Evolutionary conservation across 352 stramenopile species (phyloP).

Genomic region (Aphanomyces euteiches): DNA sequence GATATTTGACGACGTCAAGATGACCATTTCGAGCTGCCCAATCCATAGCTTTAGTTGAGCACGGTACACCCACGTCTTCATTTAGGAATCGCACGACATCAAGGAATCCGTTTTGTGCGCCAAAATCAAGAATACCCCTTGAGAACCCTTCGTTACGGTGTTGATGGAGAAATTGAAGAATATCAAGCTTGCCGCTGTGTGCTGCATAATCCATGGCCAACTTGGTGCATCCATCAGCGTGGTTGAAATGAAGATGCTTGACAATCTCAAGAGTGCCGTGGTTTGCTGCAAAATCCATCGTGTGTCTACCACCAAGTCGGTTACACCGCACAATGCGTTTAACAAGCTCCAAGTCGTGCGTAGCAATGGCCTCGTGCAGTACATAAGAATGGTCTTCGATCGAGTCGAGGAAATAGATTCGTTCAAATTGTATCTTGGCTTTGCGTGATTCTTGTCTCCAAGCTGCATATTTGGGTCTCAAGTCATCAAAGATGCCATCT

Average conservation of each 20-base stretch:
- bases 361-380: not conserved
- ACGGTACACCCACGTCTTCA: not conserved
- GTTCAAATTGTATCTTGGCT: not conserved
- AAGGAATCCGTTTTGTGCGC: conserved; percentile 36
- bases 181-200: conserved; percentile 39
- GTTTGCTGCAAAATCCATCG: not conserved
- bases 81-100: conserved; percentile 24
- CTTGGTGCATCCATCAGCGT: conserved; percentile 37
- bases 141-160: conserved; percentile 43
- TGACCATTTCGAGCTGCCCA: conserved; percentile 22
- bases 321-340: not conserved
- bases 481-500: not conserved
- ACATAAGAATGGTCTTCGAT: not conserved
- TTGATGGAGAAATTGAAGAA: conserved; percentile 47
- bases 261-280: not conserved
- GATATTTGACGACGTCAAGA: conserved; percentile 6
- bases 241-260: not conserved
- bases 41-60: conserved; percentile 19
- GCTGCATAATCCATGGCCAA: conserved; percentile 47
- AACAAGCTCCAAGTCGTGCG: not conserved
- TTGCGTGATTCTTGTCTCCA: not conserved
- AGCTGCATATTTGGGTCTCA: not conserved
- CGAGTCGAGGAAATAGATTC: conserved; percentile 1
- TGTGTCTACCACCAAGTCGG: not conserved
- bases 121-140: conserved; percentile 41